Evolutionary conservation across 2,329 filamentous ascomycete species (phyloP).

Genomic region (Diaporthe batatas): DNA sequence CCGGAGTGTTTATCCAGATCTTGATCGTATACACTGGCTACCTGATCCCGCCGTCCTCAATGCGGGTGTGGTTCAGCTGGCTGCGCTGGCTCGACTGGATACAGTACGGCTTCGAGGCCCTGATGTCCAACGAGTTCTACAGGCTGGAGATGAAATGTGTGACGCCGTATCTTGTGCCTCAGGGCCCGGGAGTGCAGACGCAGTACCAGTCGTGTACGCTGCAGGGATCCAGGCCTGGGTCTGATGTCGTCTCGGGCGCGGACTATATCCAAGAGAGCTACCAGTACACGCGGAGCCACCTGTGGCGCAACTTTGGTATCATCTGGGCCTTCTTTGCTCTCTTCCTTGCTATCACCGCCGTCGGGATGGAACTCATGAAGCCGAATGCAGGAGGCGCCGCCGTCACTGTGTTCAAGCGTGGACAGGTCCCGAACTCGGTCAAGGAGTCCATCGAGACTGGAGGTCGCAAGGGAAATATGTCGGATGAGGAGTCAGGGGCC

Average conservation of each 20-base stretch:
- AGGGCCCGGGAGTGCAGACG: constrained; percentile 53
- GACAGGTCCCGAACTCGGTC: constrained; percentile 65
- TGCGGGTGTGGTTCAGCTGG: constrained; percentile 75
- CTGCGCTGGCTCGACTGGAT: constrained; percentile 76
- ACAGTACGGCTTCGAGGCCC: constrained; percentile 76
- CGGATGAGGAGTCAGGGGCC: constrained; percentile 62
- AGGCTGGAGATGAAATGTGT: constrained; percentile 64
- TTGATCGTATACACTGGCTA: constrained; percentile 75
- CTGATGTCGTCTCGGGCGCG: constrained; percentile 67
- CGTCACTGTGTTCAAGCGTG: constrained; percentile 69
- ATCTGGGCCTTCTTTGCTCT: constrained; percentile 74
- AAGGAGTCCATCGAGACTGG: constrained; percentile 69
- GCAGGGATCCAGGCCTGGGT: constrained; percentile 64
- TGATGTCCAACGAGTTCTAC: constrained; percentile 80
- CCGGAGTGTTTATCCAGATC: constrained; percentile 53
- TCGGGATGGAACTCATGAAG: constrained; percentile 71
- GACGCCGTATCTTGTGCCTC: constrained; percentile 63
- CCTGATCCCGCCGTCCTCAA: constrained; percentile 71
- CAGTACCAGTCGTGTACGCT: constrained; percentile 23
- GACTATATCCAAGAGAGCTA: constrained; percentile 70
- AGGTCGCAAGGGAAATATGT: constrained; percentile 56
- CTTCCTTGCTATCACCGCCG: constrained; percentile 69
- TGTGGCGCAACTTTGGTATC: constrained; percentile 74
- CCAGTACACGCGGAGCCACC: constrained; percentile 55
- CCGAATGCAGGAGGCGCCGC: constrained; percentile 32